Percentiles rank a stretch among this genome's conserved stretches.
phyloP scores from a whole-genome alignment of 2,329 filamentous ascomycete genomes.

The Talaromyces rugulosus region DNA sequence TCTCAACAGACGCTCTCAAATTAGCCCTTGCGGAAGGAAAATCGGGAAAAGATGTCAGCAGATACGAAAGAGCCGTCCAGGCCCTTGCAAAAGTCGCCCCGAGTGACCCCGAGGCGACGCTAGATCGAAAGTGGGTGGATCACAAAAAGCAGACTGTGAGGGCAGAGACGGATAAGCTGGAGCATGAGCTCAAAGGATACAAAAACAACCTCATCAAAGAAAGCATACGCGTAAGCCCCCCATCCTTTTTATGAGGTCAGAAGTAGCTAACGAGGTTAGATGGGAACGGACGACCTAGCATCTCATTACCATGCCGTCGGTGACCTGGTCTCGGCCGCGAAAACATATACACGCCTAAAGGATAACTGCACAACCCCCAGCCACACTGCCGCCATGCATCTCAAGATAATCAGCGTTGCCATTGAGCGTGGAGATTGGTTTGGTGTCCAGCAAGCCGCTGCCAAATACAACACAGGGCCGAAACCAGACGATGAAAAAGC shows the following conservation, averaged over 20 bases:
- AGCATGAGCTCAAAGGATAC: constrained; percentile 82
- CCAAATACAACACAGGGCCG: constrained; percentile 51
- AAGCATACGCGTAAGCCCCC: constrained; percentile 70
- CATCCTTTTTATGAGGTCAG: background rate
- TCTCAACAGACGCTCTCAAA: constrained; percentile 77
- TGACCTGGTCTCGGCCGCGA: constrained; percentile 66
- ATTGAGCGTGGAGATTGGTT: constrained; percentile 76
- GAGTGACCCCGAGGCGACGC: constrained; percentile 61
- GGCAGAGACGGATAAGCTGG: constrained; percentile 68
- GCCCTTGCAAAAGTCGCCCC: constrained; percentile 62
- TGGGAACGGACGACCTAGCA: constrained; percentile 90
- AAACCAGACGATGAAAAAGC: constrained; percentile 55
- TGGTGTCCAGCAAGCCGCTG: constrained; percentile 59
- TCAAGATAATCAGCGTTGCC: constrained; percentile 71
- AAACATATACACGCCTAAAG: constrained; percentile 81
- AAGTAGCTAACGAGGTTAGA: constrained; percentile 49
- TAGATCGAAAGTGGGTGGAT: constrained; percentile 73
- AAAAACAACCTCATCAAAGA: constrained; percentile 98
- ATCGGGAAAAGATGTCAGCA: constrained; percentile 64
- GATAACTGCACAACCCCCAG: constrained; percentile 80
- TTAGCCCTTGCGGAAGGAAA: constrained; percentile 73
- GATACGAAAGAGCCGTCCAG: constrained; percentile 67
- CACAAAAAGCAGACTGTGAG: constrained; percentile 63
- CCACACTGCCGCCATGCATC: constrained; percentile 77
- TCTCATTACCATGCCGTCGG: constrained; percentile 77